phyloP scores from a whole-genome alignment of 352 stramenopile genomes.

The Pythium dissimile region DNA sequence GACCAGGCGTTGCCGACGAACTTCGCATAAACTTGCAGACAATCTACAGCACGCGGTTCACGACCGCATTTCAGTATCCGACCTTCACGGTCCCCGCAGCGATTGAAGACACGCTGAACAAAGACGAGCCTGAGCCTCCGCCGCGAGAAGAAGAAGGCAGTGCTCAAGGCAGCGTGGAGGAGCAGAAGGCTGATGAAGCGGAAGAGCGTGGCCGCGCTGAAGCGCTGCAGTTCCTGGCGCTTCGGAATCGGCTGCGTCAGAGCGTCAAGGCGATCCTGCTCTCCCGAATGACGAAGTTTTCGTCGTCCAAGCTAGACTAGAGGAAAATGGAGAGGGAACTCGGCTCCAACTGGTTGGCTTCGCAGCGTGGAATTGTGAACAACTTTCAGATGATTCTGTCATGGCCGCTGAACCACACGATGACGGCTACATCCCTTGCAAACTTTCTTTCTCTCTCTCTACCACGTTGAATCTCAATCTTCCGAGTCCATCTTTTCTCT shows the following conservation, averaged over 20 bases:
- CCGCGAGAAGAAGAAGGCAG: no score
- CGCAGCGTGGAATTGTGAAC: neutral
- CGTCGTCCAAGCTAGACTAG: slow-evolving; percentile 22
- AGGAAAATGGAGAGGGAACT: neutral
- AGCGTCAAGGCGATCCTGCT: slow-evolving; percentile 18
- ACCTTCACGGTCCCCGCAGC: neutral
- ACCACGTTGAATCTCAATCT: neutral
- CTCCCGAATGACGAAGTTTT: neutral
- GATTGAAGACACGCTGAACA: neutral
- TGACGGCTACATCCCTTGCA: no score
- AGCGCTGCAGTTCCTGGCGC: slow-evolving; percentile 18
- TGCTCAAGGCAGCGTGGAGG: neutral
- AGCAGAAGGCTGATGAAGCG: slow-evolving; percentile 9
- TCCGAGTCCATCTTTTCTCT: neutral
- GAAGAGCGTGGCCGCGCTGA: slow-evolving; percentile 17
- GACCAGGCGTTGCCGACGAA: neutral
- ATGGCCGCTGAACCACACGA: no score
- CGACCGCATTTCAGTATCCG: slow-evolving; percentile 18
- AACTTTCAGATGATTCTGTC: neutral
- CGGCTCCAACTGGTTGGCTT: no score
- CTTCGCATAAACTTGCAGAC: slow-evolving; percentile 7
- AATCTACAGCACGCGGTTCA: slow-evolving; percentile 13
- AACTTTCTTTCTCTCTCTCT: neutral
- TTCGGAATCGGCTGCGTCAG: slow-evolving; percentile 22
- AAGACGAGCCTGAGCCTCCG: slow-evolving; percentile 7